Percentiles rank a stretch among this genome's conserved stretches.
These are phyloP conservation scores for Entoloma clypeatum DNA, from an alignment of 1,284 basidiomycete species.

Conservation along the genomic window DNA sequence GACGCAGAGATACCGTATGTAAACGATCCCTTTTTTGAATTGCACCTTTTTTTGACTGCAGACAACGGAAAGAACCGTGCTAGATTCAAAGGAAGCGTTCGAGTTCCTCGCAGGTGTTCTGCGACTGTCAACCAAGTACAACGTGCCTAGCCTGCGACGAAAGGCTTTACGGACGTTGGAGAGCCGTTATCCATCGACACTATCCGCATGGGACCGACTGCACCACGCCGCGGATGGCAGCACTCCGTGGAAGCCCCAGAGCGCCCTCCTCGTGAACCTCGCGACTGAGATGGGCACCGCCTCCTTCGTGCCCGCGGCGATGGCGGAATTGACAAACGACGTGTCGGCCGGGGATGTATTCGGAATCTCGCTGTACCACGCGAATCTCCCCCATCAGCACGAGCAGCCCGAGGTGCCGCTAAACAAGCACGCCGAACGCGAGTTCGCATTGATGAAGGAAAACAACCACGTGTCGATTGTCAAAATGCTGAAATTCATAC, in stretches of 20 bases:
- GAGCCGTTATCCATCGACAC: conserved; percentile 14
- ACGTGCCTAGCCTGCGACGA: conserved; percentile 9
- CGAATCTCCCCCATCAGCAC: background rate
- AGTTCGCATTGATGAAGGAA: conserved; percentile 18
- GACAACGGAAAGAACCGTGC: conserved; percentile 3
- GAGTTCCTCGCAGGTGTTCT: conserved; percentile 11
- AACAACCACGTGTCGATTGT: conserved; percentile 12
- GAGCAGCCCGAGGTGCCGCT: background rate
- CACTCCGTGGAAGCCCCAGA: conserved; percentile 15
- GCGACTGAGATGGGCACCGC: conserved; percentile 14
- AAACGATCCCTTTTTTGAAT: background rate
- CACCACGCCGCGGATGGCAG: background rate
- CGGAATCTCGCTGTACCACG: conserved; percentile 10
- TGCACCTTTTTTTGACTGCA: background rate
- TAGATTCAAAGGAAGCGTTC: conserved; percentile 12
- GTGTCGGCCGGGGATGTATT: conserved; percentile 19
- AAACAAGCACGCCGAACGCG: conserved; percentile 9
- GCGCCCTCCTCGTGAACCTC: conserved; percentile 17
- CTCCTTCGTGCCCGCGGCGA: conserved; percentile 18
- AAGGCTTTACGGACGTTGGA: conserved; percentile 14
- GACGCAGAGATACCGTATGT: conserved; percentile 7
- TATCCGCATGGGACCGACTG: conserved; percentile 14
- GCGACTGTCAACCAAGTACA: conserved; percentile 12
- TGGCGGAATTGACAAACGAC: conserved; percentile 20
- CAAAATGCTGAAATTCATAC: conserved; percentile 15